Conservation (phyloP, 192 early-diverging fungal genomes). For the Borealophlyctis nickersoniae region DNA sequence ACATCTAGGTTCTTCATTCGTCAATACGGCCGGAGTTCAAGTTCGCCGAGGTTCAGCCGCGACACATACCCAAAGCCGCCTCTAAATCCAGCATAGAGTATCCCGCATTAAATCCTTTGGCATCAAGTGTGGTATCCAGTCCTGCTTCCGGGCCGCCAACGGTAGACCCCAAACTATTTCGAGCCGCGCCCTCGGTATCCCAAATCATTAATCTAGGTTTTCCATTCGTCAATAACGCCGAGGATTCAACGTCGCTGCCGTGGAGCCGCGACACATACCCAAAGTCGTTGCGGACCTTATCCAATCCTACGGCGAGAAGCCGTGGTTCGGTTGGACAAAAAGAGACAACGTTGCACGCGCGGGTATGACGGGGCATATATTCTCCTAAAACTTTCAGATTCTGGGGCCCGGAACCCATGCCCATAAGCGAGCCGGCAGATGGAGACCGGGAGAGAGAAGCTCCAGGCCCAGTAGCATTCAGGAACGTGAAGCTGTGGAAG, state of each 20-base stretch:
- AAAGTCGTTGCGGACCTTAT: constrained; percentile 70
- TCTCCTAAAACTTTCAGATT: constrained; percentile 27
- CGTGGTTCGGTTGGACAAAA: constrained; percentile 63
- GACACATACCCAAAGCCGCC: constrained; percentile 10
- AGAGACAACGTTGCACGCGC: constrained; percentile 69
- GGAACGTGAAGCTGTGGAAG: constrained; percentile 21
- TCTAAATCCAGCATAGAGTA: constrained; percentile 2
- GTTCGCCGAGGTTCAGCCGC: constrained; percentile 6
- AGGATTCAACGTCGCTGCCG: too few species aligned
- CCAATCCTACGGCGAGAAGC: constrained; percentile 65
- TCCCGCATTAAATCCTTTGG: neutral
- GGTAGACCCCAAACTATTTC: constrained; percentile 1
- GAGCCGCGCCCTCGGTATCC: constrained; percentile 61
- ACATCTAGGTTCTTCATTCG: too few species aligned
- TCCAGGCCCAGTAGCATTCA: neutral
- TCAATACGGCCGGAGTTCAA: neutral
- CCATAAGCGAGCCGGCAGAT: constrained; percentile 13
- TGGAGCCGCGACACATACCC: too few species aligned
- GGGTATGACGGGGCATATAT: constrained; percentile 46
- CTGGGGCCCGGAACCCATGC: neutral
- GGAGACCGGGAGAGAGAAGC: constrained; percentile 6
- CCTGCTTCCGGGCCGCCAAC: neutral
- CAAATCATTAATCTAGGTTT: constrained; percentile 75
- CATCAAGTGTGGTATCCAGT: neutral
- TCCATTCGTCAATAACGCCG: too few species aligned